Percentiles rank a stretch among this genome's conserved stretches.
These are phyloP conservation scores for Turritis glabra DNA, from an alignment of 345 rosid species.

Conservation along the genomic window DNA sequence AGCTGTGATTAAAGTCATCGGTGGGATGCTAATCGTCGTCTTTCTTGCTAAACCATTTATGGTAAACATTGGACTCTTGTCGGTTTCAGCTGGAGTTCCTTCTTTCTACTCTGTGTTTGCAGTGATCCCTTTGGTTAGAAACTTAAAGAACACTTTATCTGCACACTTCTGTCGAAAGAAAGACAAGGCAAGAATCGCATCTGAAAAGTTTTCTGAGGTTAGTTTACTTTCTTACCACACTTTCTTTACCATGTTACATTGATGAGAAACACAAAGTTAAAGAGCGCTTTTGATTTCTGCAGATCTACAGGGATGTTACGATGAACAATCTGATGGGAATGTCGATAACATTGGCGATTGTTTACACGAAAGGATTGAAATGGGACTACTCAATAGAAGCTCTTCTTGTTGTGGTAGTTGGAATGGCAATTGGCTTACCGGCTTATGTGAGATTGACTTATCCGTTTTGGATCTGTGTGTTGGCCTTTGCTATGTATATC, in stretches of 20 bases:
- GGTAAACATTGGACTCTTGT: conserved; percentile 35
- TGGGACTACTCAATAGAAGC: conserved; percentile 39
- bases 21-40: conserved; percentile 35
- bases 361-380: conserved; percentile 28
- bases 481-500: conserved; percentile 35
- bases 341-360: conserved; percentile 38
- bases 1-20: conserved; percentile 32
- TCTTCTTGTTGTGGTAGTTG: conserved; percentile 33
- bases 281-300: not conserved
- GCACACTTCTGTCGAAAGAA: conserved; percentile 35
- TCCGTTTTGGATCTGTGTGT: conserved; percentile 32
- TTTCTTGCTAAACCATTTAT: conserved; percentile 42
- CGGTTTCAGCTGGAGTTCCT: conserved; percentile 37
- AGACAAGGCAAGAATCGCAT: conserved; percentile 35
- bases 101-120: conserved; percentile 37
- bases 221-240: not conserved
- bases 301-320: conserved; percentile 36
- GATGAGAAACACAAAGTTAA: not conserved
- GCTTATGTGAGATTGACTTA: conserved; percentile 37
- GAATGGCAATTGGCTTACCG: conserved; percentile 33
- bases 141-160: conserved; percentile 37
- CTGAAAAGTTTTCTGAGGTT: conserved; percentile 40
- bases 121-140: conserved; percentile 39
- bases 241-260: not conserved
- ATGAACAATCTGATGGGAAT: conserved; percentile 42